These are phyloP conservation scores for Naganishia sp. DNA, from an alignment of 1,284 basidiomycete genomes.

Conservation along the genomic window DNA sequence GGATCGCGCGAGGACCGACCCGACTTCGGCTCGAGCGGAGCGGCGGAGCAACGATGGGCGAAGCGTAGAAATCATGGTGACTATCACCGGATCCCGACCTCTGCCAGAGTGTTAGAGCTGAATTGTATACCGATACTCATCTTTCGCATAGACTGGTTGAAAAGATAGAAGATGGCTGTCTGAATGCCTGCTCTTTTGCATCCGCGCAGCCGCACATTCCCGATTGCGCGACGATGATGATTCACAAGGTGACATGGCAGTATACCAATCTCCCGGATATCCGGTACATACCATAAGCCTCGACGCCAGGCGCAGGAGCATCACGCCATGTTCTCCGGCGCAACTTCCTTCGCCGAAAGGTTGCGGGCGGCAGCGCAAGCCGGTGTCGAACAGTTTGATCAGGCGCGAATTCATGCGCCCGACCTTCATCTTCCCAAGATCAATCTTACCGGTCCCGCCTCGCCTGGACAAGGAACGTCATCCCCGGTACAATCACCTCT, in stretches of 20 bases:
- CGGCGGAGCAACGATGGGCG: too few species aligned
- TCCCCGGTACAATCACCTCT: background rate
- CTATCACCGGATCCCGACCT: too few species aligned
- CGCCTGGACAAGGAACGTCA: background rate
- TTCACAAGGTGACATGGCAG: background rate
- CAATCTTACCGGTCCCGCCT: background rate
- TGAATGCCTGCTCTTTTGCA: background rate
- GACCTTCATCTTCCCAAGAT: slow-evolving; percentile 18
- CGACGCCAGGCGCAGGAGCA: too few species aligned
- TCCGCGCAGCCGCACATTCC: background rate
- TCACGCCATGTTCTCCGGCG: slow-evolving; percentile 26
- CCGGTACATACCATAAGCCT: background rate
- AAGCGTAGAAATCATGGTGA: too few species aligned
- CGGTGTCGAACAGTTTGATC: slow-evolving; percentile 29
- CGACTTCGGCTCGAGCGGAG: too few species aligned
- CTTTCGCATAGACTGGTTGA: too few species aligned
- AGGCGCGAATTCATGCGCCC: slow-evolving; percentile 22
- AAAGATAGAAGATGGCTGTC: too few species aligned
- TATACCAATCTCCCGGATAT: background rate
- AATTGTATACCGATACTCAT: too few species aligned
- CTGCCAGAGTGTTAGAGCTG: too few species aligned
- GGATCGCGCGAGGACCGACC: too few species aligned
- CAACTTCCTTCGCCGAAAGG: slow-evolving; percentile 29
- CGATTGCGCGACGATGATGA: too few species aligned
- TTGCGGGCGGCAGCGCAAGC: slow-evolving; percentile 30